These are phyloP conservation scores for Pseudogymnoascus sp. DNA, from an alignment of 2,329 filamentous ascomycete genomes.

Conservation along the genomic window DNA sequence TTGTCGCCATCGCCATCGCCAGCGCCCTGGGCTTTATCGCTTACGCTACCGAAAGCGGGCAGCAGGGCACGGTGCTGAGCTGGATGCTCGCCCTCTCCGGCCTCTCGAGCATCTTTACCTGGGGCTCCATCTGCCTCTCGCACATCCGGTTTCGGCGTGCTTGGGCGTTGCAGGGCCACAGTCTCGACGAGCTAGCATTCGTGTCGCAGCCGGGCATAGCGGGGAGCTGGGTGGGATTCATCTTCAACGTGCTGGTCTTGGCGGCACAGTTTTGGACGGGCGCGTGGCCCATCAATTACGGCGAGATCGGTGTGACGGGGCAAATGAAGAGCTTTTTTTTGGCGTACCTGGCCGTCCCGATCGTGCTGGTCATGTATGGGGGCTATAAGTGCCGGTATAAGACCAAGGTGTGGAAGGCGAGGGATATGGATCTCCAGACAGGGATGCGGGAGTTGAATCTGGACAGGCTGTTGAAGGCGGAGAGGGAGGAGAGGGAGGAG, in stretches of 20 bases:
- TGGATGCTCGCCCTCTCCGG: conserved; percentile 50
- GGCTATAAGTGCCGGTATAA: conserved; percentile 70
- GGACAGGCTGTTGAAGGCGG: conserved; percentile 67
- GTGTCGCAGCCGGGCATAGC: conserved; percentile 33
- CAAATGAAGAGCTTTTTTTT: too few relatives aligned
- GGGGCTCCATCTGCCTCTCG: too few relatives aligned
- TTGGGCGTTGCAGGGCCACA: too few relatives aligned
- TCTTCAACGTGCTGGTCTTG: conserved; percentile 65
- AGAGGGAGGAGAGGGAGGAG: conserved; percentile 60
- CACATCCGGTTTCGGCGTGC: too few relatives aligned
- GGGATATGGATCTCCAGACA: conserved; percentile 79
- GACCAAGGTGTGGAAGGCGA: conserved; percentile 58
- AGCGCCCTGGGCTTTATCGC: conserved; percentile 64
- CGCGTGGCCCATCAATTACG: too few relatives aligned
- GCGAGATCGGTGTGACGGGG: too few relatives aligned
- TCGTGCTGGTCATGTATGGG: conserved; percentile 60
- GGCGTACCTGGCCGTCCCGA: conserved; percentile 59
- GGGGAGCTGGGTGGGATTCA: conserved; percentile 74
- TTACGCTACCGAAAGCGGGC: conserved; percentile 63
- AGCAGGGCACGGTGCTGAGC: conserved; percentile 54
- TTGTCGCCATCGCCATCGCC: conserved; percentile 63
- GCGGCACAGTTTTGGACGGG: conserved; percentile 63
- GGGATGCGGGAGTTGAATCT: conserved; percentile 80
- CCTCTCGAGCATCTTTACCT: too few relatives aligned
- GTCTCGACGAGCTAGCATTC: too few relatives aligned